Base-by-base conservation (phyloP, 257 asterid species). In the Vinca minor region DNA sequence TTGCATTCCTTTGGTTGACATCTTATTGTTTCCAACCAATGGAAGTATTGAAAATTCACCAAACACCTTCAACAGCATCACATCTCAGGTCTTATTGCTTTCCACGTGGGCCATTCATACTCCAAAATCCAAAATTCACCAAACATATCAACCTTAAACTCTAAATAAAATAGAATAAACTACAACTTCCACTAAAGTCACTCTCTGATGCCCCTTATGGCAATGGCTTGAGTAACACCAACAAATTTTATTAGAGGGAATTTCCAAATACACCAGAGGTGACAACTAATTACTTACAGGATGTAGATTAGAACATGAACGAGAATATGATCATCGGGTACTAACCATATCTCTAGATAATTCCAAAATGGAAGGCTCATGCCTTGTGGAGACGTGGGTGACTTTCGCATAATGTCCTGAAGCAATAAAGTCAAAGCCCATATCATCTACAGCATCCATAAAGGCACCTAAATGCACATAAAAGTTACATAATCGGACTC, bases 311-410 rank as follows among this genome's bases (percentile, higher is more conserved):
- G 46, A 10, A 44, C 39, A 25, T n/a, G 29, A 52, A 50, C 44
- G 45, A 57, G 41, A 60, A 60, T 6, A 69, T 7, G 20, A 59
- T n/a, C 29, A 69, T 61, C 34, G 63, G 47, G 66, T 47, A 67
- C 76, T 10, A 71, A 88, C 96, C 89, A 70, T 66, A 75, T 91
- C 98, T 74, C 81, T 83, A 67, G 96, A 91, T 77, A 91, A 77
- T 70, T 75, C 81, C 71, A 91, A 73, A 44, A 73, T 54, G 65
- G 95, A 88, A 46, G 81, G 80, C 72, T 78, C 81, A 1, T 79
- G 68, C 36, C 59, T 71, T 41, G 69, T 56, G 64, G 82, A 74
- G 66, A 78, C 71, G 64, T 89, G 98, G 62, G 81, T 84, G 71
- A 87, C 95, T 80, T 74, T 76, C 7, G 84, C 82, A 64, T 79